Percentiles rank a stretch among this genome's conserved stretches.
Conservation (phyloP, 1,139 yeast species). For the Magnusiomyces fungicola region DNA sequence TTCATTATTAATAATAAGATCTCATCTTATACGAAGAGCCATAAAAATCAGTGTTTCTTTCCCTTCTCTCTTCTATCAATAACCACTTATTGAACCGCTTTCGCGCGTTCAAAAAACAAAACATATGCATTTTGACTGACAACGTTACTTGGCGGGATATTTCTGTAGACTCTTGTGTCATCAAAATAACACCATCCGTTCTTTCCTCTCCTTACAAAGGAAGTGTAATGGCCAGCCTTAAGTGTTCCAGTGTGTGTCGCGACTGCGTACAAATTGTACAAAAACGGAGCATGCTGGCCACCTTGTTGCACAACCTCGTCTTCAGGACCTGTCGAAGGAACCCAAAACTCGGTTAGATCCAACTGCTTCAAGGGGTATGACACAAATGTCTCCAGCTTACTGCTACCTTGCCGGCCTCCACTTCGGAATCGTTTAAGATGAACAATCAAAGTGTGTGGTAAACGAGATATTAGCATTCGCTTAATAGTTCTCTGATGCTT, state of each 20-base stretch:
- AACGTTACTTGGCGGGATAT: slow-evolving; percentile 39
- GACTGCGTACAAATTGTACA: slow-evolving; percentile 72
- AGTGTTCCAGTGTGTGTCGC: slow-evolving; percentile 83
- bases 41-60: too few relatives aligned
- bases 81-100: neutral
- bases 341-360: slow-evolving; percentile 78
- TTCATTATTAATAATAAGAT: too few relatives aligned
- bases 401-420: slow-evolving; percentile 34
- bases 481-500: slow-evolving; percentile 59
- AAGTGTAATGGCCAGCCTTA: slow-evolving; percentile 88
- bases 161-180: slow-evolving; percentile 51
- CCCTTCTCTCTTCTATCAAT: too few relatives aligned
- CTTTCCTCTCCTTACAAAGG: slow-evolving; percentile 63
- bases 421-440: slow-evolving; percentile 73
- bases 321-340: slow-evolving; percentile 33
- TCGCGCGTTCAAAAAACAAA: slow-evolving; percentile 43
- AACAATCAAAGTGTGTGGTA: slow-evolving; percentile 65
- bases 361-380: slow-evolving; percentile 48
- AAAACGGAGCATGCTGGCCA: slow-evolving; percentile 75
- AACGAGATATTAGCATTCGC: slow-evolving; percentile 57
- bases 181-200: slow-evolving; percentile 72
- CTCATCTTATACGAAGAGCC: too few relatives aligned
- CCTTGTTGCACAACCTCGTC: slow-evolving; percentile 35
- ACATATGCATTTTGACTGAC: slow-evolving; percentile 66
- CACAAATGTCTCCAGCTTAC: slow-evolving; percentile 57